Evolutionary conservation across 2,329 filamentous ascomycete genomes (phyloP), one percentile per base, ranked within the genome.

Genomic region (Cladobotryum mycophilum): DNA sequence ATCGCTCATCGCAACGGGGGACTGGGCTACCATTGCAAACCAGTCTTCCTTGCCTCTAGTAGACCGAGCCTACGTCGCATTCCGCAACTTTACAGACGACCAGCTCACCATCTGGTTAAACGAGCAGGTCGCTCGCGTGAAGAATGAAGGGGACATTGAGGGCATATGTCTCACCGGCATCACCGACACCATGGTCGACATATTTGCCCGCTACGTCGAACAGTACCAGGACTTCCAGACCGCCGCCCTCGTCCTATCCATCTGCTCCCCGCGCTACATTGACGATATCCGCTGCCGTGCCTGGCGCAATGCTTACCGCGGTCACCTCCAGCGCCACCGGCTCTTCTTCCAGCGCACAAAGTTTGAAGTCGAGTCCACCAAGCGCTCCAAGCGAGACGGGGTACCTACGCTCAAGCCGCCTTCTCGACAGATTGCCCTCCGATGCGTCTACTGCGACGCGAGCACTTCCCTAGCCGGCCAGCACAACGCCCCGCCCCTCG

Each of bases 191-290:
- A 76, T 85, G 47, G 82, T 91, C 52, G 85, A 90, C 62, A 80
- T 93, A 15, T 80, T 92, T 53, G 85, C 87, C 54, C 80, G 81
- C 46, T 89, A 90, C 66, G 78, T 93, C 42, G 77, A 84, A 58
- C 86, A 85, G 58, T 89, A 86, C 64, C 78, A 83, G 61, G 88
- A 92, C 64, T 76, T 88, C 20, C 89, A 95, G 68, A 90, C 88
- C 1, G 86, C 88, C 2, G 85, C 87, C 0, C 74, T 93, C 2
- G 79, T 89, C 53, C 79, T 88, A 51, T 85, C 85, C 12, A 84
- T 87, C 64, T 86, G 85, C 57, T 81, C 83, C 51, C 88, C 88
- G 0, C 78, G 82, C 8, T 92, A 89, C 66, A 83, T 92, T 57
- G 80, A 86, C 65, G 89, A 93, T 64, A 73, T 85, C 41, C 84